These are phyloP conservation scores for Mercurialis annua DNA, from an alignment of 345 rosid genomes.

Conservation along the genomic window DNA sequence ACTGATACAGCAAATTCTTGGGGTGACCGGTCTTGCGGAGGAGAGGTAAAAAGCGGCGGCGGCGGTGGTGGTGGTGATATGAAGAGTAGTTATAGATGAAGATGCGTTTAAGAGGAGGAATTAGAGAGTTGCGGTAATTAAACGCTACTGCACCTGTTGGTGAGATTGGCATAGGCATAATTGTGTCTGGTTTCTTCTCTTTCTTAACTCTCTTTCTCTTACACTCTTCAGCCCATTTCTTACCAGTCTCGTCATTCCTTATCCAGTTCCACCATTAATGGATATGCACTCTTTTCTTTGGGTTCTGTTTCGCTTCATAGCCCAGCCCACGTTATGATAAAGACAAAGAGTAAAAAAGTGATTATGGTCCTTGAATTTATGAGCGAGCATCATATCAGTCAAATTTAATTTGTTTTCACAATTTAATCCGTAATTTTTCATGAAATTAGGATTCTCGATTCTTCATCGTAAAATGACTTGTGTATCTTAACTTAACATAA, in stretches of 20 bases:
- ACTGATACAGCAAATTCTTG: constrained; percentile 7
- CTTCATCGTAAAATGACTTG: too few relatives aligned
- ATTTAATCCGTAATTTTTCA: too few relatives aligned
- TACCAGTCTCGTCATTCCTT: neutral
- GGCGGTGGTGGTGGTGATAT: neutral
- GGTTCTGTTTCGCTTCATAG: neutral
- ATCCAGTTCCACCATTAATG: neutral
- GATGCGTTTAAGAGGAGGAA: constrained; percentile 35
- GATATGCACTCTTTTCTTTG: neutral
- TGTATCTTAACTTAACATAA: too few relatives aligned
- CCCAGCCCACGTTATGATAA: too few relatives aligned
- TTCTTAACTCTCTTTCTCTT: neutral
- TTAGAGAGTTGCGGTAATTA: constrained; percentile 34
- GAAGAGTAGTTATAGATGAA: constrained; percentile 22
- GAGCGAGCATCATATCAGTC: too few relatives aligned
- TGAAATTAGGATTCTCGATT: too few relatives aligned
- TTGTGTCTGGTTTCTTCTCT: neutral
- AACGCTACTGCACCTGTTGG: constrained; percentile 40
- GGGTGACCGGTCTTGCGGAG: neutral
- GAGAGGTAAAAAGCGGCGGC: constrained; percentile 15
- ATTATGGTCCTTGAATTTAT: too few relatives aligned
- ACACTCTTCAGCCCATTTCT: constrained; percentile 6
- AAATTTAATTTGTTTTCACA: too few relatives aligned
- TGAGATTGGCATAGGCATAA: constrained; percentile 15
- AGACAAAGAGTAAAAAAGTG: too few relatives aligned